Base-by-base conservation (phyloP, 1,284 basidiomycete genomes). In the Tilletia caries region DNA sequence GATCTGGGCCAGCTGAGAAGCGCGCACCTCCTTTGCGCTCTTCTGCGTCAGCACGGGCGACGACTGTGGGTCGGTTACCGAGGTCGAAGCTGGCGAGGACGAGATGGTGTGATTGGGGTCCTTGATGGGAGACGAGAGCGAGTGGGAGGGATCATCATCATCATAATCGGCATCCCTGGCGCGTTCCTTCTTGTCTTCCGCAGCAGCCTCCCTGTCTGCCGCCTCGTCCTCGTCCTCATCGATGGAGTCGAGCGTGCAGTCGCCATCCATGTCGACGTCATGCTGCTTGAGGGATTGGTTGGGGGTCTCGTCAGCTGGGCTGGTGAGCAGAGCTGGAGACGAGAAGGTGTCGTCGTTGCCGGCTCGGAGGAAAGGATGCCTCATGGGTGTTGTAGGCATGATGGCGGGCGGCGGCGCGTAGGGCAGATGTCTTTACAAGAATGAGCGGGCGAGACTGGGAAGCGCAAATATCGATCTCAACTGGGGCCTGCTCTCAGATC, bases 1-100 rank as follows among this genome's bases (percentile, higher is more conserved):
- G 58, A 62, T 62, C 20, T 62, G 58, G 20, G 58, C 58, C 8
- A 62, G 58, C n/a, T 62, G 58, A 20, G 58, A 62, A 33, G 58
- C 58, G 27, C 58, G 27, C 20, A 34, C 23, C 29, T 62, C 58
- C n/a, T 62, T 62, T 13, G 58, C 58, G 33, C 32, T 62, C 29
- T 12, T 29, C 33, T 62, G 58, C 18, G 58, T n/a, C 54, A 33
- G 29, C 32, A 33, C 58, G 10, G 58, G 58, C 29, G 58, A 62
- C 18, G 58, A 62, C 27, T 15, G 29, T 3, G n/a, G 33, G 18
- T 20, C 29, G 20, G 29, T 13, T 12, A 13, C 32, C 27, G 29
- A 62, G 32, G 15, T 62, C 20, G 58, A 37, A 33, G 58, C n/a
- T 29, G 52, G 58, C 18, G 58, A 54, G 23, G 52, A 54, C 13